Evolutionary conservation across 1,284 basidiomycete genomes (phyloP).

Genomic region (Testicularia cyperi): DNA sequence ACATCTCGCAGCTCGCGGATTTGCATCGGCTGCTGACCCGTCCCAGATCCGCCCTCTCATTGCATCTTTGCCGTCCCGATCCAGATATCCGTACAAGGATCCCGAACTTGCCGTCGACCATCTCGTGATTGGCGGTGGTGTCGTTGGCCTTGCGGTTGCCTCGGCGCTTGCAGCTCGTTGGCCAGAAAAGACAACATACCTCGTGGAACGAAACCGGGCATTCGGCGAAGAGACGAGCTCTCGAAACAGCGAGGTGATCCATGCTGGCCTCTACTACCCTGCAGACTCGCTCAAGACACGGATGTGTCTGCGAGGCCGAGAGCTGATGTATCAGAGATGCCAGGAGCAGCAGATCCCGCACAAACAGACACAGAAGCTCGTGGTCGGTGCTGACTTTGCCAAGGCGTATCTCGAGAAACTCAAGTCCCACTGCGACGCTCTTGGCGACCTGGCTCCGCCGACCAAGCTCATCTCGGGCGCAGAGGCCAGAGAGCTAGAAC

Average conservation of each 20-base stretch:
- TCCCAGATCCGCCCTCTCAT: slow-evolving; percentile 24
- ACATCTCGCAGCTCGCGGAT: too few relatives aligned
- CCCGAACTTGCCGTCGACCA: slow-evolving; percentile 82
- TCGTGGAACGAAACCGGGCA: slow-evolving; percentile 75
- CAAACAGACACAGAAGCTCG: slow-evolving; percentile 74
- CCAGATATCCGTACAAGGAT: slow-evolving; percentile 27
- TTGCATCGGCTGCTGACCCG: too few relatives aligned
- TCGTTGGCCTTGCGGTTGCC: slow-evolving; percentile 84
- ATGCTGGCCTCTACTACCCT: slow-evolving; percentile 76
- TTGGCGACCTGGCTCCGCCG: slow-evolving; percentile 60
- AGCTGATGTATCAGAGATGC: slow-evolving; percentile 81
- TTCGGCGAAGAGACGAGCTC: slow-evolving; percentile 64
- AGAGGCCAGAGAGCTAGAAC: slow-evolving; percentile 77
- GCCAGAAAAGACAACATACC: slow-evolving; percentile 74
- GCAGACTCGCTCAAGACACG: slow-evolving; percentile 79
- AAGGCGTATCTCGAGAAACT: slow-evolving; percentile 41
- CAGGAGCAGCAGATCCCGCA: slow-evolving; percentile 69
- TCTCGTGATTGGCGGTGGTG: slow-evolving; percentile 87
- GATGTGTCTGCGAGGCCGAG: slow-evolving; percentile 82
- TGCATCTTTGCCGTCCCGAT: slow-evolving; percentile 29
- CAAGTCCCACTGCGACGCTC: slow-evolving; percentile 28
- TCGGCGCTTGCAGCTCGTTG: slow-evolving; percentile 72
- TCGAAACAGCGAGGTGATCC: slow-evolving; percentile 93
- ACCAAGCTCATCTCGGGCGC: slow-evolving; percentile 71
- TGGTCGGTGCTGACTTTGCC: slow-evolving; percentile 54